These are phyloP conservation scores for Zizania latifolia DNA, from an alignment of 176 grass and related monocot species.

Conservation along the genomic window DNA sequence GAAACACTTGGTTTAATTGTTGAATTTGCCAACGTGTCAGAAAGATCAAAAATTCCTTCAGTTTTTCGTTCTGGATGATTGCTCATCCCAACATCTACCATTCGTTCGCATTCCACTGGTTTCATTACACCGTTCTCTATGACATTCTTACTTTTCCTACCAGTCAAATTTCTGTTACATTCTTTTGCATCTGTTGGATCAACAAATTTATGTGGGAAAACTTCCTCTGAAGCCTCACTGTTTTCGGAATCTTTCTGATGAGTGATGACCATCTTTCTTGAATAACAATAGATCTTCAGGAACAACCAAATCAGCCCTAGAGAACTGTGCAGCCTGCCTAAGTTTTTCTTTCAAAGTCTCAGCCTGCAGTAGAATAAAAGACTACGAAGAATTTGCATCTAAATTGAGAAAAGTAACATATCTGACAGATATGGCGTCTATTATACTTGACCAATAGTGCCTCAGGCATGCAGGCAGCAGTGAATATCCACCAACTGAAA, in stretches of 20 bases:
- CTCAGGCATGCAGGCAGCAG: constrained; percentile 79
- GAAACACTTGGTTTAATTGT: constrained; percentile 21
- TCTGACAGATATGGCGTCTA: background rate
- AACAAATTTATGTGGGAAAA: background rate
- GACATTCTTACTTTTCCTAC: background rate
- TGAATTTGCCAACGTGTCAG: constrained; percentile 14
- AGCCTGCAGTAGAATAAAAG: constrained; percentile 39
- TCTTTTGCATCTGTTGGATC: too few species aligned
- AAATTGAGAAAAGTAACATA: constrained; percentile 7
- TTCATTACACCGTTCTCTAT: constrained; percentile 7
- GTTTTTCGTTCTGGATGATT: constrained; percentile 5
- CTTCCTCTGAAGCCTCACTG: constrained; percentile 14
- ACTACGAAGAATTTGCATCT: background rate
- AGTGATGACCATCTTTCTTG: constrained; percentile 39
- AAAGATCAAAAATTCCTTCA: constrained; percentile 27
- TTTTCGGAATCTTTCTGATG: constrained; percentile 22
- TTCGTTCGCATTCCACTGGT: constrained; percentile 1
- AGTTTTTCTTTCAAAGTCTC: constrained; percentile 86
- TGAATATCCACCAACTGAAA: constrained; percentile 56
- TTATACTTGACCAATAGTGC: constrained; percentile 84
- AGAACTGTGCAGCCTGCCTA: constrained; percentile 56
- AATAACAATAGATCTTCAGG: constrained; percentile 62
- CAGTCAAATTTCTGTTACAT: constrained; percentile 18
- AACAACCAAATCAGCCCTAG: constrained; percentile 68
- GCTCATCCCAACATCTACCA: constrained; percentile 11